These are phyloP conservation scores for Leccinum rimulosum DNA, from an alignment of 768 basidiomycete genomes.

Conservation along the genomic window DNA sequence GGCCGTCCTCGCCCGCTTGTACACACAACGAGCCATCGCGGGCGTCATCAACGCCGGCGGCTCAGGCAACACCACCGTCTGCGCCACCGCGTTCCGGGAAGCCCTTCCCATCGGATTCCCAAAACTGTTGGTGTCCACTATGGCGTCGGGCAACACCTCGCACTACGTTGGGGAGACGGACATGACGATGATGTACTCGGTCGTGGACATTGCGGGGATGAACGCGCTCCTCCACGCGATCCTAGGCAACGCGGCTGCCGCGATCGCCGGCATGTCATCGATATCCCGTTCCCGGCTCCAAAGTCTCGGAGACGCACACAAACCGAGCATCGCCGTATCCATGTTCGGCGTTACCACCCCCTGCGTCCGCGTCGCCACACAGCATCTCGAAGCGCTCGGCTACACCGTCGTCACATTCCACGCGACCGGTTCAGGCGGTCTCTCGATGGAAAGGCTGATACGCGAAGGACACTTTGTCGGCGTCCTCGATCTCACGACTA, in stretches of 20 bases:
- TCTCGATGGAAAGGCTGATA: constrained; percentile 31
- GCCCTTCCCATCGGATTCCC: constrained; percentile 30
- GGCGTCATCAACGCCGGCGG: constrained; percentile 26
- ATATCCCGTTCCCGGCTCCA: constrained; percentile 5
- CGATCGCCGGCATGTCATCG: constrained; percentile 20
- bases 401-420: constrained; percentile 27
- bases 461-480: constrained; percentile 23
- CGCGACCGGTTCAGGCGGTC: constrained; percentile 29
- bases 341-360: constrained; percentile 31
- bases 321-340: constrained; percentile 18
- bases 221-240: constrained; percentile 23
- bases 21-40: constrained; percentile 8
- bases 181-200: constrained; percentile 32
- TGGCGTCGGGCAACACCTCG: constrained; percentile 26
- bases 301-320: neutral
- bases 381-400: constrained; percentile 21
- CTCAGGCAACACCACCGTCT: constrained; percentile 26
- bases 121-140: constrained; percentile 31
- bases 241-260: constrained; percentile 28
- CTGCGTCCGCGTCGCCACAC: constrained; percentile 20
- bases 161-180: constrained; percentile 33
- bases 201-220: constrained; percentile 30
- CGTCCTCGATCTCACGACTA: constrained; percentile 33
- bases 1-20: constrained; percentile 13
- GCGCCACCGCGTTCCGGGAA: constrained; percentile 21